phyloP scores from a whole-genome alignment of 208 protist species.

The Wallacemonas sp. region DNA sequence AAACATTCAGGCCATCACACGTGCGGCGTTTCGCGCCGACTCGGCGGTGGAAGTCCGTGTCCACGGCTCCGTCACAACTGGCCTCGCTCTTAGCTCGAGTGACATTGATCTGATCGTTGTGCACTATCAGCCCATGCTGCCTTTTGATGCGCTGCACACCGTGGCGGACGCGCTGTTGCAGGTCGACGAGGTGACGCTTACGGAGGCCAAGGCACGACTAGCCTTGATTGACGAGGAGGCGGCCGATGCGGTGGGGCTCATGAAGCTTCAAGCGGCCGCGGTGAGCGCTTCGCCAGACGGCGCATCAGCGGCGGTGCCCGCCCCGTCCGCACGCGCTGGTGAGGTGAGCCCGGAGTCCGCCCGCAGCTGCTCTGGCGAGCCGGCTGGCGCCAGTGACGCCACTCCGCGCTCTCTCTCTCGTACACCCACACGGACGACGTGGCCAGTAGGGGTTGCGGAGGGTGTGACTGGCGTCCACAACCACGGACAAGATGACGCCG shows the following conservation, averaged over 20 bases:
- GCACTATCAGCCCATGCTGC: slow-evolving; percentile 60
- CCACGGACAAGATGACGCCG: background rate
- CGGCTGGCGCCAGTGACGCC: no score
- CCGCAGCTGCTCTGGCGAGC: no score
- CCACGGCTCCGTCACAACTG: slow-evolving; percentile 77
- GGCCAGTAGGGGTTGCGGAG: no score
- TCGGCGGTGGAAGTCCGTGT: slow-evolving; percentile 49
- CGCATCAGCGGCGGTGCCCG: no score
- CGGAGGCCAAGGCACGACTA: slow-evolving; percentile 24
- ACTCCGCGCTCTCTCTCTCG: no score
- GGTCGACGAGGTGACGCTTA: slow-evolving; percentile 36
- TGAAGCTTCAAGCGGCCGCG: no score
- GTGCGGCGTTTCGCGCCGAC: slow-evolving; percentile 20
- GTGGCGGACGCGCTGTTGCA: slow-evolving; percentile 55
- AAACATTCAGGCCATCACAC: slow-evolving; percentile 52
- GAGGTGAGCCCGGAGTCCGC: no score
- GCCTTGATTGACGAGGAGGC: slow-evolving; percentile 30
- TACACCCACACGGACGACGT: no score
- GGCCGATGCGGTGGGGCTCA: background rate
- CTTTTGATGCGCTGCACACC: slow-evolving; percentile 66
- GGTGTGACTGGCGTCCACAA: no score
- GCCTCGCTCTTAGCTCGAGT: slow-evolving; percentile 69
- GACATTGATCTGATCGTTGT: slow-evolving; percentile 84
- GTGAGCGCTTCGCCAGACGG: no score
- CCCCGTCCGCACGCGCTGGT: no score